Base-by-base conservation (phyloP, 1,284 basidiomycete species). In the Rhodotorula mucilaginosa region DNA sequence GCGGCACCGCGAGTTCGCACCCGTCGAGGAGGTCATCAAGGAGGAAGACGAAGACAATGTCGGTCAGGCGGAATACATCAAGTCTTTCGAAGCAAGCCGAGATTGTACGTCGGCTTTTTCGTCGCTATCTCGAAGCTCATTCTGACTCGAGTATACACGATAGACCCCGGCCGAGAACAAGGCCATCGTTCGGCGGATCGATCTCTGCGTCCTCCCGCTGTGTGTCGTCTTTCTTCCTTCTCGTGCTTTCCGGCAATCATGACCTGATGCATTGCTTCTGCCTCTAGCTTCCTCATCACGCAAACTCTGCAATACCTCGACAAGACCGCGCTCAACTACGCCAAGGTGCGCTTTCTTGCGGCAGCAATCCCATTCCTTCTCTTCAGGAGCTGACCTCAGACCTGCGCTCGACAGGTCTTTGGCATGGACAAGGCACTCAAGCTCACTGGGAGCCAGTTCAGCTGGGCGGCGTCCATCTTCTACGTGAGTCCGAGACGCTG, bases 121-220 rank as follows among this genome's bases (percentile, higher is more conserved):
- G 7, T 7, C 18, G 7, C 2, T 7, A 12, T 21, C 15, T 7
- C 2, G 18, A 10, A 8, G 7, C 18, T 23, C 1, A 12, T 5
- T 18, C 34, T 58, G 1, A 10, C 57, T 18, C 18, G 18, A 0
- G 3, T 48, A 31, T 13, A 31, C 29, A 6, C 47, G 1, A 2
- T 67, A 81, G 79, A 81, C 80, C 13, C 77, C 78, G 7, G 79
- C 76, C 51, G 77, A 81, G 69, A 79, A 80, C 75, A 79, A 78
- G 65, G 69, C 76, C 1, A 78, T 81, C 59, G 64, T 78, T 26
- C 69, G 72, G 21, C 65, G 78, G 57, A 80, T 80, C 72, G 80
- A 80, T 68, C 72, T 76, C 67, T 75, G 79, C 65, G 69, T 81
- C 26, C 70, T 81, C 0, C 80, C 80, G n/a, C 74, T 80, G 29